Conservation (phyloP, 139 green algal species). For the Picocystis salinarum region DNA sequence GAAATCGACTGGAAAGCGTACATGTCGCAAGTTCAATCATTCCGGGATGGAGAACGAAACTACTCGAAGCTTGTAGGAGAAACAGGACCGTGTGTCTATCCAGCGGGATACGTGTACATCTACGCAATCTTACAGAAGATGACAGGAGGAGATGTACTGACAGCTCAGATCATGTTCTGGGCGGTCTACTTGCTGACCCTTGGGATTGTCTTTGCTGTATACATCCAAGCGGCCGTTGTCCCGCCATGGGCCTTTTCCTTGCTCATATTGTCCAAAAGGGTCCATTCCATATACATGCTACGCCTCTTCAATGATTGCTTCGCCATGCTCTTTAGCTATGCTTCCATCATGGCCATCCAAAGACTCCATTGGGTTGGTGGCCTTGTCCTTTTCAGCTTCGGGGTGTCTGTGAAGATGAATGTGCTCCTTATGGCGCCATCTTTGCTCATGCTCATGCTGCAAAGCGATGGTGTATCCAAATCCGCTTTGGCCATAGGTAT, state of each 20-base stretch:
- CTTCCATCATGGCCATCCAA: conserved; percentile 14
- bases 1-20: conserved; percentile 38
- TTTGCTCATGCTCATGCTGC: conserved; percentile 37
- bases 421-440: conserved; percentile 53
- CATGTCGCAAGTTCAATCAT: conserved; percentile 24
- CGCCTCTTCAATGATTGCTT: conserved; percentile 75
- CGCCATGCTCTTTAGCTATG: conserved; percentile 37
- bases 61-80: conserved; percentile 45
- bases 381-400: conserved; percentile 16
- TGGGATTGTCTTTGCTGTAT: conserved; percentile 33
- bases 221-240: conserved; percentile 21
- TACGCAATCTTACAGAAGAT: conserved; percentile 33
- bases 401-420: conserved; percentile 78
- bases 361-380: background rate
- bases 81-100: conserved; percentile 71
- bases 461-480: conserved; percentile 12
- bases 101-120: conserved; percentile 59
- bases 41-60: conserved; percentile 43
- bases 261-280: conserved; percentile 49
- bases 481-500: background rate
- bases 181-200: conserved; percentile 47
- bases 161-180: conserved; percentile 25
- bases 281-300: conserved; percentile 71
- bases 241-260: conserved; percentile 47
- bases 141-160: conserved; percentile 26